These are phyloP conservation scores for Axilococcus clingmanii DNA, from an alignment of 139 green algal species.

Conservation along the genomic window DNA sequence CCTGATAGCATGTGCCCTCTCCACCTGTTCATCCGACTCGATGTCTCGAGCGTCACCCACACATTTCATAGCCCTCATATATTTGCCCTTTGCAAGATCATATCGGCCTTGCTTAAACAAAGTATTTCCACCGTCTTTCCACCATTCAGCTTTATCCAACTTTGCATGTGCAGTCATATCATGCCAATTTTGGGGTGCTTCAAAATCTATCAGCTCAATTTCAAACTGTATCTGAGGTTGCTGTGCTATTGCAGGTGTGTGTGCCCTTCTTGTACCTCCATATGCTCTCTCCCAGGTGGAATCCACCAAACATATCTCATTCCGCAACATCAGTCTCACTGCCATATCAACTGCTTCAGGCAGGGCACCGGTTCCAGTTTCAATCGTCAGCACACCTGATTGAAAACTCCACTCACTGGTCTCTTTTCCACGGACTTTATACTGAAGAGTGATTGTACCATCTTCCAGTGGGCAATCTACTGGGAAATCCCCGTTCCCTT, in stretches of 20 bases:
- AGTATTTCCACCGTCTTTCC: constrained; percentile 54
- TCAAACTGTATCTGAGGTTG: constrained; percentile 48
- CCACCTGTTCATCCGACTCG: constrained; percentile 11
- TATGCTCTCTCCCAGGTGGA: constrained; percentile 10
- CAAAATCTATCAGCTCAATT: constrained; percentile 56
- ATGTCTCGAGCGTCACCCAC: constrained; percentile 10
- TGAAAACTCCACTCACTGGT: background rate
- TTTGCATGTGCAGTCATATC: constrained; percentile 31
- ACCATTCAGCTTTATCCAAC: constrained; percentile 26
- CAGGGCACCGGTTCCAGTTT: constrained; percentile 20
- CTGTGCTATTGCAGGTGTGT: background rate
- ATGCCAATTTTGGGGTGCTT: constrained; percentile 42
- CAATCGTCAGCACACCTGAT: constrained; percentile 4
- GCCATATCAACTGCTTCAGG: constrained; percentile 47
- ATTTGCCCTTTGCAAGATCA: constrained; percentile 16
- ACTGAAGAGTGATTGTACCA: constrained; percentile 41
- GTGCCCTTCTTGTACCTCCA: constrained; percentile 2
- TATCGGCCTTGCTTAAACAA: constrained; percentile 37
- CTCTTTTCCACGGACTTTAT: background rate
- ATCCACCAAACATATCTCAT: constrained; percentile 41
- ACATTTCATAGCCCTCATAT: constrained; percentile 19
- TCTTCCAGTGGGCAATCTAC: constrained; percentile 75
- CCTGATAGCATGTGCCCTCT: background rate
- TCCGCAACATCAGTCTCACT: constrained; percentile 62
- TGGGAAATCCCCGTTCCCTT: constrained; percentile 69